phyloP scores from a whole-genome alignment of 306 rosid species.

The Crotalaria pallida region DNA sequence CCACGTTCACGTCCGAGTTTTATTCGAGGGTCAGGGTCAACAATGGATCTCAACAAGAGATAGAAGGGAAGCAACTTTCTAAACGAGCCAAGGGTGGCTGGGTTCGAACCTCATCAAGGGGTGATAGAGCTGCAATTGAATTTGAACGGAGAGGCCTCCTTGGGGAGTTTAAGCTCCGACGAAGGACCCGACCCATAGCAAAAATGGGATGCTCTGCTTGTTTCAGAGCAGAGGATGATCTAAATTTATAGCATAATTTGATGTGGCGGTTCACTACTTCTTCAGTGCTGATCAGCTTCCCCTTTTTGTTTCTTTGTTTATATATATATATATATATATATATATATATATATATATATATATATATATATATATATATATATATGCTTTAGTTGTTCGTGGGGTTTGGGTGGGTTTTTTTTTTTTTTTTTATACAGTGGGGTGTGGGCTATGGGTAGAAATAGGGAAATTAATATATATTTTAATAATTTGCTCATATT shows the following conservation, averaged over 20 bases:
- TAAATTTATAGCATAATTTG: conserved; percentile 52
- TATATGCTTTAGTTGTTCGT: too few species aligned
- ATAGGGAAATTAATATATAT: too few species aligned
- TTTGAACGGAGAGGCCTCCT: conserved; percentile 39
- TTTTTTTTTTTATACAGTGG: too few species aligned
- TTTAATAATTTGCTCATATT: too few species aligned
- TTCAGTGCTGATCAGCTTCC: conserved; percentile 46
- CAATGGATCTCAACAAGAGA: conserved; percentile 51
- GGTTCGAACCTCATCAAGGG: background rate
- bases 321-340: too few species aligned
- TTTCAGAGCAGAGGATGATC: conserved; percentile 29
- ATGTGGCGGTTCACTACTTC: conserved; percentile 74
- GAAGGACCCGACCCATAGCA: conserved; percentile 59
- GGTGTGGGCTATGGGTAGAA: too few species aligned
- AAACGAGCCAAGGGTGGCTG: conserved; percentile 37
- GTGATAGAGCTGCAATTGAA: conserved; percentile 28
- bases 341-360: too few species aligned
- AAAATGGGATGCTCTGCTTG: conserved; percentile 70
- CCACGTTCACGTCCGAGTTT: too few species aligned
- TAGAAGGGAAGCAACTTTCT: conserved; percentile 66
- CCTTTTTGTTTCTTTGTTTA: too few species aligned
- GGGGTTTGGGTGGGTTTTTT: too few species aligned
- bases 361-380: too few species aligned
- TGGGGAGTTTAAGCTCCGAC: conserved; percentile 77
- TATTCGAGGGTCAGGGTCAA: too few species aligned